Conservation (phyloP, 257 asterid genomes). For the Primulina eburnea region DNA sequence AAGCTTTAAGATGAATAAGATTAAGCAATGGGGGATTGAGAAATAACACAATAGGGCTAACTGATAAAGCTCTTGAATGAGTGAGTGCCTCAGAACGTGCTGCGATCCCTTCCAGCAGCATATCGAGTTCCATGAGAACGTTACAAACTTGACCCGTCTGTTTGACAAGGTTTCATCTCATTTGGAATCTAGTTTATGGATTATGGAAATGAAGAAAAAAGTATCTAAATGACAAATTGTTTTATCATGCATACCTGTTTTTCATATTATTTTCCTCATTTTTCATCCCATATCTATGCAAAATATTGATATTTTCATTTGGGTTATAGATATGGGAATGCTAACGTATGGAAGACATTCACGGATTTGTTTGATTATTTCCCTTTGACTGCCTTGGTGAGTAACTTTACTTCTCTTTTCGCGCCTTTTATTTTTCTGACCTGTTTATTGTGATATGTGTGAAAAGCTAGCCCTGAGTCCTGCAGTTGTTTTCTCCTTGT, state of each 20-base stretch:
- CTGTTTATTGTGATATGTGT: conserved; percentile 2
- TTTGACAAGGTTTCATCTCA: background rate
- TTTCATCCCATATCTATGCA: conserved; percentile 10
- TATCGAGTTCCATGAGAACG: background rate
- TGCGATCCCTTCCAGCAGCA: background rate
- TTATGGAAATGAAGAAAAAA: too few relatives aligned
- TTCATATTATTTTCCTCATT: background rate
- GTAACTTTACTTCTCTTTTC: conserved; percentile 31
- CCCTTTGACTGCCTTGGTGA: conserved; percentile 89
- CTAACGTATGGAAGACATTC: conserved; percentile 93
- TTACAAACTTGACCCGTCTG: background rate
- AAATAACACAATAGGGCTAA: background rate
- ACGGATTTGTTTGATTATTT: conserved; percentile 89
- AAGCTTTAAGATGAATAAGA: background rate
- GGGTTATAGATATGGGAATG: conserved; percentile 75
- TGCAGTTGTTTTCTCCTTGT: conserved; percentile 6
- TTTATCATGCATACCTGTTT: background rate
- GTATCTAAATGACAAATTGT: background rate
- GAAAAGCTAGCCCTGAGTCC: background rate
- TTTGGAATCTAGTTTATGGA: background rate
- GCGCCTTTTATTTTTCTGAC: background rate
- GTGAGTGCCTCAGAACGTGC: background rate
- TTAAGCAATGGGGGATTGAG: background rate
- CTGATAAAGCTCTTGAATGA: background rate
- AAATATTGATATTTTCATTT: conserved; percentile 18